A percentile compares a stretch with the other conserved stretches of the same genome.
phyloP scores from a whole-genome alignment of 2,329 filamentous ascomycete genomes.

The Bipolaris victoriae region DNA sequence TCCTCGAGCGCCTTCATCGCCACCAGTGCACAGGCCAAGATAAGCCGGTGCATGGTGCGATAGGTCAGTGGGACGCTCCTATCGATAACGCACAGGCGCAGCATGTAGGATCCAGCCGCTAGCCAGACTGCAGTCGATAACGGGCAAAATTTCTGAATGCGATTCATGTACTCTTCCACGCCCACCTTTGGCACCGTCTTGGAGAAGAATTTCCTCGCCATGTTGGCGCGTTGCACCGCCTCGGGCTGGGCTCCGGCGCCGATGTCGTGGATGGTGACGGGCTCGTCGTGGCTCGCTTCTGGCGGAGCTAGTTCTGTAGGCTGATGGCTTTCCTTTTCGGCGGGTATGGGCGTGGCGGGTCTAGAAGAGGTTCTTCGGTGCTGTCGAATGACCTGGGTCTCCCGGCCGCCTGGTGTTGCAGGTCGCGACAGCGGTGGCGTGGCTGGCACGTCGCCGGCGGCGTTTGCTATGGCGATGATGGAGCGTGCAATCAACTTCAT shows the following conservation, averaged over 20 bases:
- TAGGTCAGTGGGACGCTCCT: constrained; percentile 79
- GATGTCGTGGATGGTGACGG: constrained; percentile 52
- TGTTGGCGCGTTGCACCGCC: constrained; percentile 79
- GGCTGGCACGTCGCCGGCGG: constrained; percentile 79
- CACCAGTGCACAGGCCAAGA: constrained; percentile 82
- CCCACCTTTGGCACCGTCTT: constrained; percentile 84
- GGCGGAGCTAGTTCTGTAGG: constrained; percentile 54
- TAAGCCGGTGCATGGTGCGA: constrained; percentile 83
- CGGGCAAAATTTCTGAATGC: constrained; percentile 88
- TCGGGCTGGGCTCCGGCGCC: constrained; percentile 74
- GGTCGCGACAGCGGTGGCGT: constrained; percentile 73
- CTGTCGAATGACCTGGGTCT: constrained; percentile 32
- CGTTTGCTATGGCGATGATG: constrained; percentile 66
- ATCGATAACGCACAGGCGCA: constrained; percentile 75
- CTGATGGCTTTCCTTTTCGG: constrained; percentile 49
- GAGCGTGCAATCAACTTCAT: constrained; percentile 76
- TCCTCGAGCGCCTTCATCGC: constrained; percentile 97
- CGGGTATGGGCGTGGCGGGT: constrained; percentile 49
- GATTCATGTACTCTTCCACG: constrained; percentile 81
- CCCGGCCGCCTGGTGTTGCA: constrained; percentile 58
- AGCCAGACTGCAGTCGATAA: constrained; percentile 95
- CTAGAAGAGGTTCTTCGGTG: constrained; percentile 48
- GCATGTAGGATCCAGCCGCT: constrained; percentile 85
- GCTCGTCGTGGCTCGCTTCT: constrained; percentile 58
- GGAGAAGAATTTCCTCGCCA: constrained; percentile 92